Percentiles rank a stretch among this genome's conserved stretches.
Evolutionary conservation across 768 basidiomycete species (phyloP).

Genomic region (Podaxis sp.): DNA sequence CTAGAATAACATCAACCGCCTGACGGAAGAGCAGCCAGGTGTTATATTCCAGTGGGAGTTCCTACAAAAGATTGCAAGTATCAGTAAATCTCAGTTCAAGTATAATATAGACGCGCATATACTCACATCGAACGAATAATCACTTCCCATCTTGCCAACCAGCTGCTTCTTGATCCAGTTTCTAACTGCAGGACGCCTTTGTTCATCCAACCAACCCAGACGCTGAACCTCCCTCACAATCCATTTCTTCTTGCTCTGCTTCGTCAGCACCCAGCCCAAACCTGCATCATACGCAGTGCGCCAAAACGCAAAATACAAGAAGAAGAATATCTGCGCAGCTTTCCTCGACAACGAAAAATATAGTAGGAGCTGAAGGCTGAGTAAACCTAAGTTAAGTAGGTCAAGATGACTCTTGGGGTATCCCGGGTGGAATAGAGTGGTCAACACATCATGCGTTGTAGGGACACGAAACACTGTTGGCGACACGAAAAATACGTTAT

Average conservation of each 20-base stretch:
- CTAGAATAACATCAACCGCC: slow-evolving; percentile 91
- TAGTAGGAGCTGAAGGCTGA: slow-evolving; percentile 74
- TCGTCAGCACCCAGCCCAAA: slow-evolving; percentile 89
- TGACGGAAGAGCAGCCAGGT: slow-evolving; percentile 96
- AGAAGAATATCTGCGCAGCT: slow-evolving; percentile 65
- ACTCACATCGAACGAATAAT: slow-evolving; percentile 89
- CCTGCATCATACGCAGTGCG: slow-evolving; percentile 89
- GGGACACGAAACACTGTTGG: slow-evolving; percentile 85
- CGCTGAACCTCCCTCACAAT: slow-evolving; percentile 79
- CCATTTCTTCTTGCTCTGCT: slow-evolving; percentile 95
- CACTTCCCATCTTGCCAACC: slow-evolving; percentile 89
- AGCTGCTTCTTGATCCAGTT: slow-evolving; percentile 87
- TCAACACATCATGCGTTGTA: slow-evolving; percentile 88
- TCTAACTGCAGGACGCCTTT: slow-evolving; percentile 58
- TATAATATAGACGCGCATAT: not conserved
- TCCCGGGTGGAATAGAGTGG: slow-evolving; percentile 77
- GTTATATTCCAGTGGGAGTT: slow-evolving; percentile 91
- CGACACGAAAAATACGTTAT: slow-evolving; percentile 13
- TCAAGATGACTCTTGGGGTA: slow-evolving; percentile 90
- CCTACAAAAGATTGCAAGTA: slow-evolving; percentile 38
- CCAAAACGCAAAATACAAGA: slow-evolving; percentile 93
- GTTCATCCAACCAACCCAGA: slow-evolving; percentile 86
- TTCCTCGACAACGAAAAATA: slow-evolving; percentile 64
- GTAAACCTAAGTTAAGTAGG: slow-evolving; percentile 75
- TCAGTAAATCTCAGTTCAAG: slow-evolving; percentile 7